Evolutionary conservation across 2,329 filamentous ascomycete genomes (phyloP).

Genomic region (Ascosphaera apis): DNA sequence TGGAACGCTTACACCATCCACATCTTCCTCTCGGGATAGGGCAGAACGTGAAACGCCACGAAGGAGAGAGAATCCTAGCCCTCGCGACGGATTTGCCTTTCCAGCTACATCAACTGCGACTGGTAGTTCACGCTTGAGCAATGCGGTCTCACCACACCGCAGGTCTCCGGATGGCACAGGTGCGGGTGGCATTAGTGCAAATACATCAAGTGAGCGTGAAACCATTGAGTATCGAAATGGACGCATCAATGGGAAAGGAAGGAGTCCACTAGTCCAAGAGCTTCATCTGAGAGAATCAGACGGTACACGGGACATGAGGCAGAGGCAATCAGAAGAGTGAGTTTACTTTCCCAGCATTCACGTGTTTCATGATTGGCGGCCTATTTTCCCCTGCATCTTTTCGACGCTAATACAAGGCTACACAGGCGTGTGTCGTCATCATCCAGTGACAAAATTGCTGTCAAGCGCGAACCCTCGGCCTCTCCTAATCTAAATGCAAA

Average conservation of each 20-base stretch:
- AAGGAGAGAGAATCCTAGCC: conserved; percentile 7
- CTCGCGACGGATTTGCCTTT: conserved; percentile 29
- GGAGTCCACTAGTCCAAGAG: background rate
- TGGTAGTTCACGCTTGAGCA: background rate
- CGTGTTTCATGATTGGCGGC: no score
- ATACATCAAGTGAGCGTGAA: background rate
- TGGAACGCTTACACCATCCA: conserved; percentile 12
- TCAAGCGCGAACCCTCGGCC: conserved; percentile 78
- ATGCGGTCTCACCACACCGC: background rate
- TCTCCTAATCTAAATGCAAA: conserved; percentile 54
- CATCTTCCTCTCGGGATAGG: conserved; percentile 15
- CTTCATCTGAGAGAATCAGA: background rate
- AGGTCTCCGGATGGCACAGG: background rate
- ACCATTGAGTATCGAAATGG: conserved; percentile 1
- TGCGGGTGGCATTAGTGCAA: background rate
- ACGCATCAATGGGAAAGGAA: background rate
- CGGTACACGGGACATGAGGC: background rate
- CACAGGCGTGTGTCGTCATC: conserved; percentile 8
- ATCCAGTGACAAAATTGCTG: conserved; percentile 53
- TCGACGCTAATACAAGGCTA: conserved; percentile 21
- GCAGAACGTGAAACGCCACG: conserved; percentile 7
- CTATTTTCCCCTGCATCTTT: no score
- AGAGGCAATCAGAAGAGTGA: background rate
- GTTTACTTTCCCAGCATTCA: background rate
- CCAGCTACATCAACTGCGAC: conserved; percentile 10